Base-by-base conservation (phyloP, 2,329 filamentous ascomycete species). In the Aspergillus felis region DNA sequence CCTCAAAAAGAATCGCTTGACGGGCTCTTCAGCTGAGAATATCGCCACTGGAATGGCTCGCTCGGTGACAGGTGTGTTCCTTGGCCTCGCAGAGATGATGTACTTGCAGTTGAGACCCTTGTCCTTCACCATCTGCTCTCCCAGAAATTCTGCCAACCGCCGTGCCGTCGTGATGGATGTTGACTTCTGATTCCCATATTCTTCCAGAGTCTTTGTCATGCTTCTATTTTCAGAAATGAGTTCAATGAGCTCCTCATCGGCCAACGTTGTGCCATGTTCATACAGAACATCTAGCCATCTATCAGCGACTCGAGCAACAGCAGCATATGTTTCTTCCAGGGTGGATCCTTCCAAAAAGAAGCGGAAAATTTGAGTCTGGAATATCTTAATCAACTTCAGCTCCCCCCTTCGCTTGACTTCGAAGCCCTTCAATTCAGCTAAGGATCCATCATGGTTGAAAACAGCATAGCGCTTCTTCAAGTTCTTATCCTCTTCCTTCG, bases 51-150 rank as follows among this genome's bases (percentile, higher is more conserved):
- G 94, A 58, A 99, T 85, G 24, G 94, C 94, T 67, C 94, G 84
- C 64, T 99, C 95, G 0, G 94, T 99, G 60, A 99, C 92, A 1
- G 94, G 93, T 0, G 93, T 91, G 68, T 90, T 90, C 68, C 87
- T 90, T 3, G 94, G 94, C 61, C 84, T 86, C 14, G 91, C 84
- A 53, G 92, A 96, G 69, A 99, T 97, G 72, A 99, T 97, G 75
- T 97, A 99, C 76, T 97, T 97, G 87, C 94, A 99, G 79, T 99
- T 99, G 66, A 99, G 76, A 3, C 94, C 94, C 75, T 97, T 99
- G 76, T 99, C 95, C 71, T 99, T 99, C 68, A 97, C 87, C 95
- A 99, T 99, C 71, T 96, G 92, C 72, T 97, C 93, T 38, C 94
- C 94, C 61, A 99, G 72, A 71, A 99, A 99, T 69, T 99, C 94